A percentile compares a stretch with the other conserved stretches of the same genome.
Conservation (phyloP, 2,329 filamentous ascomycete genomes). For the Trichophyton equinum region DNA sequence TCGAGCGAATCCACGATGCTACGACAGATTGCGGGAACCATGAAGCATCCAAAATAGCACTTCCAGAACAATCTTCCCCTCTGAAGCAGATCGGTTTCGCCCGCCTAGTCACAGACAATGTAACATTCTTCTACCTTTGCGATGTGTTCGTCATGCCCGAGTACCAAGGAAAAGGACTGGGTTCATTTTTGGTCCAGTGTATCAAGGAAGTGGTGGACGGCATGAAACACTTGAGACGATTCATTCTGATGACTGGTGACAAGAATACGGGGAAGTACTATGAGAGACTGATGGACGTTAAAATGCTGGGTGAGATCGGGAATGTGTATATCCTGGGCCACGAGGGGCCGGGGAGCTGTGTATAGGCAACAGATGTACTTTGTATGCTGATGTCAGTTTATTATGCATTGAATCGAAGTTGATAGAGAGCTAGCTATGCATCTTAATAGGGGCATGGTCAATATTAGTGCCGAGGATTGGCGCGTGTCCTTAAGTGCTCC, state of each 20-base stretch:
- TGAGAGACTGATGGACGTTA: conserved; percentile 11
- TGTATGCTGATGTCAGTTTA: background rate
- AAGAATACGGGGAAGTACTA: conserved; percentile 11
- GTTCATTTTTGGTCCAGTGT: conserved; percentile 51
- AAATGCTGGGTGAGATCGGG: conserved; percentile 7
- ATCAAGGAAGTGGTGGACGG: conserved; percentile 44
- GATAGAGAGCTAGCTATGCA: too few species aligned
- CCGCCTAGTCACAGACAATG: conserved; percentile 56
- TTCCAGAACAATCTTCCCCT: conserved; percentile 2
- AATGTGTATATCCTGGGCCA: conserved; percentile 9
- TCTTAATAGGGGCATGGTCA: too few species aligned
- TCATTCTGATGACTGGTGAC: conserved; percentile 35
- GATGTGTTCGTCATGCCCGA: conserved; percentile 53
- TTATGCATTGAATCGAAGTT: background rate
- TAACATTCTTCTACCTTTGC: conserved; percentile 56
- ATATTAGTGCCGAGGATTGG: too few species aligned
- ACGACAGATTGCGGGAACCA: conserved; percentile 7
- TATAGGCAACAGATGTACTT: background rate
- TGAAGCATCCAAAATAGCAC: conserved; percentile 7
- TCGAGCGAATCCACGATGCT: conserved; percentile 19
- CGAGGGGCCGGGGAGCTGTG: conserved; percentile 6
- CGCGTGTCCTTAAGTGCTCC: too few species aligned
- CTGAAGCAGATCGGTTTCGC: conserved; percentile 44
- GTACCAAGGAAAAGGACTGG: conserved; percentile 51
- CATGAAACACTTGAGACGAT: conserved; percentile 48